A percentile compares a stretch with the other conserved stretches of the same genome.
phyloP scores from a whole-genome alignment of 2,329 filamentous ascomycete species.

The Epichloe uncinata region DNA sequence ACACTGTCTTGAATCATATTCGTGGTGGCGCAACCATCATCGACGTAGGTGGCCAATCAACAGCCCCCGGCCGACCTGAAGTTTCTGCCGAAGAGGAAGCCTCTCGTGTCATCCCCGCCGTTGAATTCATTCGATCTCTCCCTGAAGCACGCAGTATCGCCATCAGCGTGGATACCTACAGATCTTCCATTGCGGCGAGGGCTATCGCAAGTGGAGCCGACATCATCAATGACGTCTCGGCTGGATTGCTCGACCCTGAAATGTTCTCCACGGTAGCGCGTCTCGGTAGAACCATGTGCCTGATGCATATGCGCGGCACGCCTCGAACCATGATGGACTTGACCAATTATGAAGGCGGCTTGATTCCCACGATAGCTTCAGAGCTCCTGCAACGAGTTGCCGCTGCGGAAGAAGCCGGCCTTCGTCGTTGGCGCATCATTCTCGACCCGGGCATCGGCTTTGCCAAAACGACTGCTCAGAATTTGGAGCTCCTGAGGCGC shows the following conservation, averaged over 20 bases:
- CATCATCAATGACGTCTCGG: constrained; percentile 90
- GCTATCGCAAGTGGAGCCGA: constrained; percentile 74
- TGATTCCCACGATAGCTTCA: constrained; percentile 49
- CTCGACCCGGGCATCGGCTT: constrained; percentile 92
- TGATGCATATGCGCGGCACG: constrained; percentile 92
- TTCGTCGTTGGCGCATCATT: constrained; percentile 86
- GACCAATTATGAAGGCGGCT: constrained; percentile 53
- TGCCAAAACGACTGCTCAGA: constrained; percentile 71
- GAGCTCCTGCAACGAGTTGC: constrained; percentile 60
- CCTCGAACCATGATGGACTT: constrained; percentile 67
- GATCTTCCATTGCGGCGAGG: constrained; percentile 64
- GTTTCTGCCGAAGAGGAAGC: constrained; percentile 63
- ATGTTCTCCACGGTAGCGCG: constrained; percentile 75
- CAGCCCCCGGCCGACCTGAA: constrained; percentile 59
- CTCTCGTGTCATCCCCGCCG: constrained; percentile 63
- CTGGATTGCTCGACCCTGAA: constrained; percentile 59
- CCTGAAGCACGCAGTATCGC: constrained; percentile 50
- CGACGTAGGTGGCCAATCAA: constrained; percentile 89
- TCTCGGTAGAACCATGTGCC: constrained; percentile 62
- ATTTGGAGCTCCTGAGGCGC: constrained; percentile 62
- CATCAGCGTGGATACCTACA: constrained; percentile 89
- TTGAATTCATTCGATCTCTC: constrained; percentile 56
- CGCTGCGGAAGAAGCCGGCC: constrained; percentile 65
- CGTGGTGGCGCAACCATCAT: constrained; percentile 65
- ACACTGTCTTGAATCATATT: constrained; percentile 50